phyloP scores from a whole-genome alignment of 441 rosid species.

The Viola pubescens region DNA sequence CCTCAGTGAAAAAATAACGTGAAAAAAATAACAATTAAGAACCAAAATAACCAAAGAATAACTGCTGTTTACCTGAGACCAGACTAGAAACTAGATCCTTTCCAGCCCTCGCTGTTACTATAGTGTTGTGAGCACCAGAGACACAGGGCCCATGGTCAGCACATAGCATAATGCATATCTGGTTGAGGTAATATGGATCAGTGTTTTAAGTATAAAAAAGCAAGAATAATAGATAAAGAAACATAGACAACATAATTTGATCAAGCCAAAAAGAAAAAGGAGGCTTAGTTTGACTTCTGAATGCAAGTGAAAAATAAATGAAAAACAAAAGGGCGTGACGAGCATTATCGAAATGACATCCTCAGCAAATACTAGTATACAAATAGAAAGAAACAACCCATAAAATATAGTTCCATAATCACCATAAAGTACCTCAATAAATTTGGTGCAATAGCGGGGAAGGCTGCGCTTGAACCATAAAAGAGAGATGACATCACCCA shows the following conservation, averaged over 20 bases:
- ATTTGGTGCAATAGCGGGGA: conserved; percentile 87
- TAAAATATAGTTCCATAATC: neutral
- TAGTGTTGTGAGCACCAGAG: conserved; percentile 94
- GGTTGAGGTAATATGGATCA: conserved; percentile 22
- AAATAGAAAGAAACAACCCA: neutral
- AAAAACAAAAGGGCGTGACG: neutral
- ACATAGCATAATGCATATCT: conserved; percentile 95
- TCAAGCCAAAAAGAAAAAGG: neutral
- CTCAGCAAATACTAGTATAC: neutral
- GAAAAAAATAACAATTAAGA: neutral
- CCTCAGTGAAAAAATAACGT: neutral
- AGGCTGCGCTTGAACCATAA: conserved; percentile 97
- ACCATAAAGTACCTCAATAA: conserved; percentile 59
- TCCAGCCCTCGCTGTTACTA: conserved; percentile 96
- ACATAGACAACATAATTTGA: neutral
- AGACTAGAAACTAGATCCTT: conserved; percentile 97
- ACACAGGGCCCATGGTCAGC: conserved; percentile 98
- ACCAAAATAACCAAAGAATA: conserved; percentile 5
- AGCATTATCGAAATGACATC: conserved; percentile 1
- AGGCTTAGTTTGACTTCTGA: neutral
- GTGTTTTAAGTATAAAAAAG: conserved; percentile 8
- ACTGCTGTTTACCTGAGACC: conserved; percentile 50
- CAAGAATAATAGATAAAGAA: neutral
- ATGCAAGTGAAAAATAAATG: conserved; percentile 4
- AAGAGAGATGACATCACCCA: conserved; percentile 92